These are phyloP conservation scores for Crithidia bombi DNA, from an alignment of 208 protist genomes.

Conservation along the genomic window DNA sequence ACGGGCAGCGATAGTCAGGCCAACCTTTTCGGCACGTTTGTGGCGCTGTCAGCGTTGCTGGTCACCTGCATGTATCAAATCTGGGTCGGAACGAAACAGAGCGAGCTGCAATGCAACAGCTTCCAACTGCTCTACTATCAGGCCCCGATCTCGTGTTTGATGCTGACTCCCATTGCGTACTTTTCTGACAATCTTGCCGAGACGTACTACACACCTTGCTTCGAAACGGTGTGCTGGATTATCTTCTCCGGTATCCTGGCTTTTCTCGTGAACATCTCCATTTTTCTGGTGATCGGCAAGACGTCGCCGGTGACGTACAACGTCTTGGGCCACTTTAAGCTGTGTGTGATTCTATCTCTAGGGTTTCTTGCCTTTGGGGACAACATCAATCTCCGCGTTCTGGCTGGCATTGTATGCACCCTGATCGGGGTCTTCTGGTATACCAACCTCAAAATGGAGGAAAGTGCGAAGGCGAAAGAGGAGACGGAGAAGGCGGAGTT, in stretches of 20 bases:
- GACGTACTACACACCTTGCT: constrained; percentile 33
- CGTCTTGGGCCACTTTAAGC: constrained; percentile 89
- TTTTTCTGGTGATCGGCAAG: constrained; percentile 89
- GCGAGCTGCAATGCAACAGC: constrained; percentile 71
- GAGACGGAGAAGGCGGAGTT: constrained; percentile 1
- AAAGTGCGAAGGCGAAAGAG: constrained; percentile 29
- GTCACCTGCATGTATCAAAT: constrained; percentile 90
- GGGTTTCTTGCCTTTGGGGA: constrained; percentile 76
- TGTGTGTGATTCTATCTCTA: constrained; percentile 71
- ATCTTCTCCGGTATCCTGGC: constrained; percentile 63
- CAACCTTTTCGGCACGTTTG: constrained; percentile 64
- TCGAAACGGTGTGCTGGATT: constrained; percentile 40
- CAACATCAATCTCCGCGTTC: constrained; percentile 31
- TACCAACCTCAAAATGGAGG: constrained; percentile 63
- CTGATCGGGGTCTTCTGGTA: constrained; percentile 81
- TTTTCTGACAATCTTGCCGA: constrained; percentile 49
- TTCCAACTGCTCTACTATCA: constrained; percentile 90
- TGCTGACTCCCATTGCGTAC: constrained; percentile 65
- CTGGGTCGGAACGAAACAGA: constrained; percentile 88
- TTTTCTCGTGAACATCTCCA: constrained; percentile 89
- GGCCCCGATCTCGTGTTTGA: constrained; percentile 73
- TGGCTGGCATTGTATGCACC: constrained; percentile 58
- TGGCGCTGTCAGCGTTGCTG: constrained; percentile 67
- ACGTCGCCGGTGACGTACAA: constrained; percentile 90
- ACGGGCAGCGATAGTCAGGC: constrained; percentile 79